Evolutionary conservation across 139 green algal species (phyloP).

Genomic region (Chlamydomonas applanata): DNA sequence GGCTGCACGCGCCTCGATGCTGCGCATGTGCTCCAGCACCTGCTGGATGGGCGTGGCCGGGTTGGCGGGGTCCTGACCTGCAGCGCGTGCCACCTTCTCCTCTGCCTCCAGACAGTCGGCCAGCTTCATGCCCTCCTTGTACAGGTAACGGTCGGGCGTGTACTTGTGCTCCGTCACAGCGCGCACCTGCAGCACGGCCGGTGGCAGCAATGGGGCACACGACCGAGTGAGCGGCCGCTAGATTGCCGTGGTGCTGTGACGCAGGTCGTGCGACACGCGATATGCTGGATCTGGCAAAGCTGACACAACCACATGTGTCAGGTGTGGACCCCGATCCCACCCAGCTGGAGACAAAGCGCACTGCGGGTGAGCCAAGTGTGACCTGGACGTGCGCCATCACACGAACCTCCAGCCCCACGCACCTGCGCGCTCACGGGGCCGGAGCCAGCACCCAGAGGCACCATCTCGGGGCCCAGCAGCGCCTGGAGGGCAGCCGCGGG

Average conservation of each 20-base stretch:
- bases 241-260: no score
- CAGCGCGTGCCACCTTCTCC: slow-evolving; percentile 51
- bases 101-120: slow-evolving; percentile 39
- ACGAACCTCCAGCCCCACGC: background rate
- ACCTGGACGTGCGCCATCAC: no score
- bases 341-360: no score
- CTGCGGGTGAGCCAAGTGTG: no score
- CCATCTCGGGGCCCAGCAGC: slow-evolving; percentile 52
- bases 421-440: slow-evolving; percentile 44
- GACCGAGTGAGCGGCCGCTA: no score
- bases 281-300: no score
- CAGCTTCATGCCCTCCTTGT: slow-evolving; percentile 60
- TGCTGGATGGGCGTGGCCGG: slow-evolving; percentile 43
- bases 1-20: slow-evolving; percentile 20
- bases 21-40: slow-evolving; percentile 29
- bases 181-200: slow-evolving; percentile 13
- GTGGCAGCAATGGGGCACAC: no score
- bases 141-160: slow-evolving; percentile 43
- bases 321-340: no score
- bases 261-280: no score
- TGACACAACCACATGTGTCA: no score
- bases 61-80: slow-evolving; percentile 21
- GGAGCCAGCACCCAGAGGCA: slow-evolving; percentile 23
- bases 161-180: slow-evolving; percentile 56
- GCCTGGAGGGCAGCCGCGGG: slow-evolving; percentile 35